Conservation (phyloP, 2,329 filamentous ascomycete genomes). For the Xylariaceae sp. region DNA sequence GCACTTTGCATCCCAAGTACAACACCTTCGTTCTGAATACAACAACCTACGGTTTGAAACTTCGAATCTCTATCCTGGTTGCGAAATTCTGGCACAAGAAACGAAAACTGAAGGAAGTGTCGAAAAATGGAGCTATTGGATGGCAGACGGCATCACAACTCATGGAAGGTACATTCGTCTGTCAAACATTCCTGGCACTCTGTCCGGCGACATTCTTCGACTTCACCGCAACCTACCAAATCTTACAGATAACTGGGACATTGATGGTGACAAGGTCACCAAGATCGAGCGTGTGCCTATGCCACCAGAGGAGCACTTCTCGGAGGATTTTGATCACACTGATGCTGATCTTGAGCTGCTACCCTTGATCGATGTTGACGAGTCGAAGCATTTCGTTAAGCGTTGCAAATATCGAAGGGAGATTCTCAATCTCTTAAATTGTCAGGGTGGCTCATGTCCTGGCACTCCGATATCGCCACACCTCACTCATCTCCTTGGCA, state of each 20-base stretch:
- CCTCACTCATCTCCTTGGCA: slow-evolving; percentile 36
- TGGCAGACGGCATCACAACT: too few relatives aligned
- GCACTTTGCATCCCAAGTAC: too few relatives aligned
- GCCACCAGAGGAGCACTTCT: slow-evolving; percentile 21
- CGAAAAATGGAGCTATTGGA: too few relatives aligned
- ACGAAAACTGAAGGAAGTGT: too few relatives aligned
- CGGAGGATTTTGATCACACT: not conserved
- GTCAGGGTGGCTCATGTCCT: slow-evolving; percentile 35
- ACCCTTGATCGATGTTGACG: slow-evolving; percentile 32
- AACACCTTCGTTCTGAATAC: too few relatives aligned
- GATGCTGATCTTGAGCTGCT: slow-evolving; percentile 31
- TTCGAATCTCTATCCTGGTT: too few relatives aligned
- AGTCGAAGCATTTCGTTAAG: slow-evolving; percentile 37
- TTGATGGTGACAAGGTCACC: slow-evolving; percentile 30
- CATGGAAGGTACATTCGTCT: too few relatives aligned
- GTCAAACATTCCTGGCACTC: slow-evolving; percentile 33
- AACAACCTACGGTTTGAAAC: too few relatives aligned
- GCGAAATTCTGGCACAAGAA: too few relatives aligned
- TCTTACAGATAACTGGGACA: slow-evolving; percentile 21
- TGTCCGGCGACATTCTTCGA: slow-evolving; percentile 36
- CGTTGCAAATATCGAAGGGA: slow-evolving; percentile 39
- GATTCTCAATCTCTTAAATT: slow-evolving; percentile 37
- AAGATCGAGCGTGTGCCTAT: too few relatives aligned
- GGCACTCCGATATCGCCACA: slow-evolving; percentile 30
- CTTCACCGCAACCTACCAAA: slow-evolving; percentile 31